A percentile compares a stretch with the other conserved stretches of the same genome.
phyloP scores from a whole-genome alignment of 345 rosid species.

The Ceriops zippeliana region DNA sequence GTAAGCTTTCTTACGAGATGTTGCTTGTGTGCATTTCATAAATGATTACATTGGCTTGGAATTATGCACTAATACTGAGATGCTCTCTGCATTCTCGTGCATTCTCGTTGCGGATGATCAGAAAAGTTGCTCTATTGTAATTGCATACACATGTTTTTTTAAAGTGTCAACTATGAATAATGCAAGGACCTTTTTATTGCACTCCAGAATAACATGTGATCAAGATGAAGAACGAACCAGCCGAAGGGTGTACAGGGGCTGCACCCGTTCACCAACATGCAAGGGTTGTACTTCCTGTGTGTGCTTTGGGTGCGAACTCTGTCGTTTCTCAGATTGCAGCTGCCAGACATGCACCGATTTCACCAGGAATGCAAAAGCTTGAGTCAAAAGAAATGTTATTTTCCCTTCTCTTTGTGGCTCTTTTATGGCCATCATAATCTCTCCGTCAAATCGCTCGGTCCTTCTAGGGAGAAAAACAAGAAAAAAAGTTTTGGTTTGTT shows the following conservation, averaged over 20 bases:
- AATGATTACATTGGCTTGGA: too few relatives aligned
- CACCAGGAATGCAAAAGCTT: conserved; percentile 58
- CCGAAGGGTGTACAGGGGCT: conserved; percentile 83
- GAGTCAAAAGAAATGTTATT: conserved; percentile 11
- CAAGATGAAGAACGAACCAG: conserved; percentile 72
- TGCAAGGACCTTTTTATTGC: conserved; percentile 1
- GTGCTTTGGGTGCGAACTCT: conserved; percentile 86
- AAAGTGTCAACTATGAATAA: background rate
- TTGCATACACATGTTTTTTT: background rate
- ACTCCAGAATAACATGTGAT: conserved; percentile 61
- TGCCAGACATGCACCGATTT: conserved; percentile 96
- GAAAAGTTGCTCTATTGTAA: background rate
- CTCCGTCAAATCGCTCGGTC: background rate
- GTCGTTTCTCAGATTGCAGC: conserved; percentile 84
- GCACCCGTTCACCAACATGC: conserved; percentile 74
- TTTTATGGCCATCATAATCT: conserved; percentile 16
- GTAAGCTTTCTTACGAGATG: too few relatives aligned
- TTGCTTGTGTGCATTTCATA: too few relatives aligned
- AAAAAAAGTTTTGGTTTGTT: background rate
- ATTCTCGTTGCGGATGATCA: too few relatives aligned
- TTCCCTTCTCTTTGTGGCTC: conserved; percentile 1
- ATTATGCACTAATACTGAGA: too few relatives aligned
- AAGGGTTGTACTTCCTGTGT: conserved; percentile 97
- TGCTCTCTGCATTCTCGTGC: too few relatives aligned
- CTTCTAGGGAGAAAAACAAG: conserved; percentile 1